Evolutionary conservation across 768 basidiomycete species (phyloP).

Genomic region (Erythrobasidium yunnanense): DNA sequence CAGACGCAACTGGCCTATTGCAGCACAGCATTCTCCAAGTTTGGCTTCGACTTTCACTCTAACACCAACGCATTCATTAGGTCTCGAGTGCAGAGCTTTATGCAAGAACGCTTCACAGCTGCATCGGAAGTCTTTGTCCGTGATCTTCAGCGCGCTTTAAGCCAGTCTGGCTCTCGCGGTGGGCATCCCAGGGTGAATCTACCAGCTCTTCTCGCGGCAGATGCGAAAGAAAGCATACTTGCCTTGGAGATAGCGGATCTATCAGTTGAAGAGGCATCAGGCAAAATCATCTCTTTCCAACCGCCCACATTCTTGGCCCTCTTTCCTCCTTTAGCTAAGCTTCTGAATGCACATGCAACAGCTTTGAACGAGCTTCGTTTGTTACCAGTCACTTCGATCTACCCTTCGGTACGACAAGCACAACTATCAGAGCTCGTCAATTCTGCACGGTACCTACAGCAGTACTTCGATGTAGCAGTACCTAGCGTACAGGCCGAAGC

Average conservation of each 20-base stretch:
- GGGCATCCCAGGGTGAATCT: conserved; percentile 13
- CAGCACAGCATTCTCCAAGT: conserved; percentile 76
- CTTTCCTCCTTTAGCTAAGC: conserved; percentile 25
- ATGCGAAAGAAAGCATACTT: conserved; percentile 14
- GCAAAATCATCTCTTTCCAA: not conserved
- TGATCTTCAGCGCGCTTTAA: conserved; percentile 1
- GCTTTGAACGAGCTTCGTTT: conserved; percentile 32
- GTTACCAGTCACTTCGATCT: conserved; percentile 1
- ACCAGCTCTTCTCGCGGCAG: conserved; percentile 6
- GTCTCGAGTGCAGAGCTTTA: conserved; percentile 7
- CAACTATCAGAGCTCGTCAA: not conserved
- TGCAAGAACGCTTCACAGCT: conserved; percentile 1
- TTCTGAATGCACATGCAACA: conserved; percentile 27
- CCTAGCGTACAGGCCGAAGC: not conserved
- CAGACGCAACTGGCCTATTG: conserved; percentile 92
- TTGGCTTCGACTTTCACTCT: conserved; percentile 77
- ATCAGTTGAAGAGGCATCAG: not conserved
- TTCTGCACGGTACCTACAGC: not conserved
- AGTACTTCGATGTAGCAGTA: conserved; percentile 1
- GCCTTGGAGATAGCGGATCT: not conserved
- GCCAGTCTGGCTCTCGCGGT: not conserved
- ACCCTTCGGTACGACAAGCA: not conserved
- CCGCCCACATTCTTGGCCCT: conserved; percentile 20
- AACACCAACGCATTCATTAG: conserved; percentile 44
- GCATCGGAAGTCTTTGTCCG: not conserved